Evolutionary conservation across 208 protist genomes (phyloP).

Genomic region (Endotrypanum monterogeii): DNA sequence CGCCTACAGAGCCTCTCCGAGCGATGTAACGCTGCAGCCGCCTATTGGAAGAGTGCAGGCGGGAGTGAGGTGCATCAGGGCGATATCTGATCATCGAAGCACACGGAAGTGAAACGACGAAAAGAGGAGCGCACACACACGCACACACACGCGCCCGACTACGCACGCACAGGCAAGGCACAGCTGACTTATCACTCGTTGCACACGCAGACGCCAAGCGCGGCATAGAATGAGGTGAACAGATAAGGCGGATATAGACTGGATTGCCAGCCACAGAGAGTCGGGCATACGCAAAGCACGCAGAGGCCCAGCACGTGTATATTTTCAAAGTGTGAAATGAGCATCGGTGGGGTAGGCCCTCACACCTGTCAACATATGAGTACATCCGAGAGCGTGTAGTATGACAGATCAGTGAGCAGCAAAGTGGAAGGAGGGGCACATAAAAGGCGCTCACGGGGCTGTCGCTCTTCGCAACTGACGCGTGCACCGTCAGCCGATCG

Average conservation of each 20-base stretch:
- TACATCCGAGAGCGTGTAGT: too few species aligned
- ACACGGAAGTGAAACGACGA: not conserved
- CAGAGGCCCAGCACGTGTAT: not conserved
- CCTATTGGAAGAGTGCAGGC: constrained; percentile 12
- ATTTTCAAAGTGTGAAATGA: not conserved
- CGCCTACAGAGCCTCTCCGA: constrained; percentile 12
- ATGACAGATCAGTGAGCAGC: not conserved
- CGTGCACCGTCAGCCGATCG: not conserved
- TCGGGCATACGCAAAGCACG: not conserved
- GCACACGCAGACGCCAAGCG: not conserved
- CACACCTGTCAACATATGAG: too few species aligned
- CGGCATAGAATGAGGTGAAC: not conserved
- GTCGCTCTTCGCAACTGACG: not conserved
- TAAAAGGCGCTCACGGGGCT: not conserved
- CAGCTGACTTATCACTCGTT: constrained; percentile 42
- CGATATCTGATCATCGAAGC: not conserved
- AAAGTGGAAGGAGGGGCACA: not conserved
- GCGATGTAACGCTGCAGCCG: constrained; percentile 40
- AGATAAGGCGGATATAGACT: not conserved
- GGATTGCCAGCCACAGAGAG: not conserved
- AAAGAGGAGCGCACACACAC: not conserved
- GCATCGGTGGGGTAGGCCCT: not conserved
- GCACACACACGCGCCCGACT: not conserved
- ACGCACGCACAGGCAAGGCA: constrained; percentile 22
- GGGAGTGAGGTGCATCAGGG: too few species aligned